These are phyloP conservation scores for Fusarium paranaense DNA, from an alignment of 2,329 filamentous ascomycete species.

Conservation along the genomic window DNA sequence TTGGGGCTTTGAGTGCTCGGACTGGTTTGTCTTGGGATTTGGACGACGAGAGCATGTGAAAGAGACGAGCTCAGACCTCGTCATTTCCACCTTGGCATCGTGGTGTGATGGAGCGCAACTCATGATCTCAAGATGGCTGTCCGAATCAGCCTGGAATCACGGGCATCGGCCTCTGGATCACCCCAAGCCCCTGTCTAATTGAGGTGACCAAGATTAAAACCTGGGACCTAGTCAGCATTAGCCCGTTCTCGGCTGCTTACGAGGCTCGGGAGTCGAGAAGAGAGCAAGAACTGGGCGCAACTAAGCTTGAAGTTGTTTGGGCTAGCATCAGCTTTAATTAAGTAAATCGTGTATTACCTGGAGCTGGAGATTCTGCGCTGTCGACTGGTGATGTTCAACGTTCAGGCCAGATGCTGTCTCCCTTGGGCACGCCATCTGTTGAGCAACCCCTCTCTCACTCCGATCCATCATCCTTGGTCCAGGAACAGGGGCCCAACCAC, in stretches of 20 bases:
- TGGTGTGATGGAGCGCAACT: not conserved
- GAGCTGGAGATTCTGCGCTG: not conserved
- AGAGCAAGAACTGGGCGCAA: not conserved
- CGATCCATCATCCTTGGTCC: conserved; percentile 1
- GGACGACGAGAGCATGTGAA: conserved; percentile 4
- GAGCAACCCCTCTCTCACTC: not conserved
- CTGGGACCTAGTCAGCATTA: not conserved
- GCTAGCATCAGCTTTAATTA: not conserved
- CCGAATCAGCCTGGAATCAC: conserved; percentile 4
- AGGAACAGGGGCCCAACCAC: conserved; percentile 32
- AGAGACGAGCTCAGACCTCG: not conserved
- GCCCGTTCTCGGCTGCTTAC: not conserved
- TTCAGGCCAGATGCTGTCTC: not conserved
- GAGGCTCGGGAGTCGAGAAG: not conserved
- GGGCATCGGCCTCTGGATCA: conserved; percentile 1
- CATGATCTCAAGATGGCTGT: conserved; percentile 3
- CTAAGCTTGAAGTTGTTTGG: not conserved
- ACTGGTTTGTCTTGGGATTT: not conserved
- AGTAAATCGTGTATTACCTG: not conserved
- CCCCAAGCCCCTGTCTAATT: conserved; percentile 1
- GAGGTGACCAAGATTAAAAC: not conserved
- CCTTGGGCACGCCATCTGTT: not conserved
- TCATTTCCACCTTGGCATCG: conserved; percentile 6
- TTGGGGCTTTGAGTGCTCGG: not conserved
- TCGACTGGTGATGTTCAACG: not conserved